Evolutionary conservation across 768 basidiomycete genomes (phyloP).

Genomic region (Cystofilobasidium ferigula): DNA sequence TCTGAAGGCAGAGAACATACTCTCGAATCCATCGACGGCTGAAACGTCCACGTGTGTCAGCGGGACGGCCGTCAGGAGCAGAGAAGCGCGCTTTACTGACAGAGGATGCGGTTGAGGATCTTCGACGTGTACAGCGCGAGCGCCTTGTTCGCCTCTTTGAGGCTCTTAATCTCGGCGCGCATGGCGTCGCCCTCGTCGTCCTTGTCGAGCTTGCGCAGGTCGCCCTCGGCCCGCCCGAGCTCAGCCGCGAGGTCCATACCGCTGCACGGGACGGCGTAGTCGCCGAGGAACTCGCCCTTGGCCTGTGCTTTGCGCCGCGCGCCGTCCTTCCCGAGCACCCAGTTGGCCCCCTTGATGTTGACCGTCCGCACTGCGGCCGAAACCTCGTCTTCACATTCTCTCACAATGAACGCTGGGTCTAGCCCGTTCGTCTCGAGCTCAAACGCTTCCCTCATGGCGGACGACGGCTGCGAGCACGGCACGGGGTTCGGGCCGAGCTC

Average conservation of each 20-base stretch:
- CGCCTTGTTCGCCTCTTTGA: slow-evolving; percentile 37
- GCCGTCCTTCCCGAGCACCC: slow-evolving; percentile 9
- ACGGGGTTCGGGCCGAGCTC: not conserved
- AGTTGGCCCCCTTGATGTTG: not conserved
- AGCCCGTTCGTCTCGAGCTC: not conserved
- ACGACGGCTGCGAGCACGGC: not conserved
- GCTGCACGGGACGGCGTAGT: slow-evolving; percentile 34
- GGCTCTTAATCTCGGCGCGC: slow-evolving; percentile 72
- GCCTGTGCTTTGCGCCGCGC: slow-evolving; percentile 10
- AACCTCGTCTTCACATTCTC: not conserved
- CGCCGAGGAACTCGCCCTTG: slow-evolving; percentile 27
- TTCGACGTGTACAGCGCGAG: slow-evolving; percentile 19
- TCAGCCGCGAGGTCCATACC: slow-evolving; percentile 84
- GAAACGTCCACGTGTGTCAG: not conserved
- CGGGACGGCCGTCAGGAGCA: not conserved
- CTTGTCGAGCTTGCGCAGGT: slow-evolving; percentile 26
- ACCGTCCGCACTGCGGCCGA: not conserved
- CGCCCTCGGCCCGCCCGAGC: slow-evolving; percentile 66
- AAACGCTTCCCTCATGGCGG: not conserved
- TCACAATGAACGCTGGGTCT: not conserved
- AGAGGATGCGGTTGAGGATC: slow-evolving; percentile 20
- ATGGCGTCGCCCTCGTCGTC: slow-evolving; percentile 42
- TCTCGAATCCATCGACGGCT: slow-evolving; percentile 22
- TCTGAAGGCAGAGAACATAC: not conserved
- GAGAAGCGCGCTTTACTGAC: not conserved